Percentiles rank a stretch among this genome's conserved stretches.
These are phyloP conservation scores for Chaetomidium leptoderma DNA, from an alignment of 495 filamentous ascomycete genomes.

Conservation along the genomic window DNA sequence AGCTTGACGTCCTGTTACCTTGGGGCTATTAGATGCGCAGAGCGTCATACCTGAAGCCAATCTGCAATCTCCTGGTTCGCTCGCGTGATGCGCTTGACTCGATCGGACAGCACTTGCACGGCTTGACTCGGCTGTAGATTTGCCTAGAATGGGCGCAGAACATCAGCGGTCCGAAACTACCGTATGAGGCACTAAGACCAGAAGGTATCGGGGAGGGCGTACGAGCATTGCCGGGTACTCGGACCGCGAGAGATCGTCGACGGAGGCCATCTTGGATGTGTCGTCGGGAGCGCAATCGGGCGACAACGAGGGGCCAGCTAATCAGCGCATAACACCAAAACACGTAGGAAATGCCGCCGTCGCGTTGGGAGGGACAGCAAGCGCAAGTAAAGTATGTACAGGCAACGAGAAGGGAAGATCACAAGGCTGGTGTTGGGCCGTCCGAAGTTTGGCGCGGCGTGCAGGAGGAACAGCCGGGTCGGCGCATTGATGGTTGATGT, in stretches of 20 bases:
- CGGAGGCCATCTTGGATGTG: conserved; percentile 26
- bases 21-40: neutral
- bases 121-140: conserved; percentile 81
- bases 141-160: conserved; percentile 50
- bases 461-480: conserved; percentile 13
- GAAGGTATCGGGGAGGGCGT: conserved; percentile 32
- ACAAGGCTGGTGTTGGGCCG: conserved; percentile 3
- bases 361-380: conserved; percentile 5
- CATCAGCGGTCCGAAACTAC: conserved; percentile 23
- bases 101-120: conserved; percentile 77
- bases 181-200: neutral
- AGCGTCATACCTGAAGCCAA: conserved; percentile 79
- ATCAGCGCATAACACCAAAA: conserved; percentile 30
- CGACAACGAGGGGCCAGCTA: conserved; percentile 12
- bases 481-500: conserved; percentile 31
- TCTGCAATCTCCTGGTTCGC: conserved; percentile 92
- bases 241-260: conserved; percentile 75
- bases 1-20: conserved; percentile 21
- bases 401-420: conserved; percentile 8
- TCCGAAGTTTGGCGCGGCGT: conserved; percentile 11
- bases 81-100: conserved; percentile 78
- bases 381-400: neutral
- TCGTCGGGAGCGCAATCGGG: conserved; percentile 3
- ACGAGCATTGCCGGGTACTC: conserved; percentile 98
- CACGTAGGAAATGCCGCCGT: conserved; percentile 6